Evolutionary conservation across 2,329 filamentous ascomycete species (phyloP).

Genomic region (Trichophyton equinum): DNA sequence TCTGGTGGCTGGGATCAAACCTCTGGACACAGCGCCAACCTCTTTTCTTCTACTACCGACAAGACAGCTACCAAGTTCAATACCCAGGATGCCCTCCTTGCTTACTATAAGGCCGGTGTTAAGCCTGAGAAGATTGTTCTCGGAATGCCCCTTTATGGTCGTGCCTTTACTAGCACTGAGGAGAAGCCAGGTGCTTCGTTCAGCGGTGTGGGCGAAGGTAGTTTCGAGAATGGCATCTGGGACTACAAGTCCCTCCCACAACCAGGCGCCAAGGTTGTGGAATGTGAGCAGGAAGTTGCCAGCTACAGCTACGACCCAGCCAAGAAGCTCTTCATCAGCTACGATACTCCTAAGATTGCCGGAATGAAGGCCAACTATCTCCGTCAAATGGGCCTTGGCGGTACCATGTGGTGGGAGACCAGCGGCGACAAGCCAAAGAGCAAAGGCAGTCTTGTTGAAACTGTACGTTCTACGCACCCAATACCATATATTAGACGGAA

Average conservation of each 20-base stretch:
- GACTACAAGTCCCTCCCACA: slow-evolving; percentile 80
- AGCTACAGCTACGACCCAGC: slow-evolving; percentile 59
- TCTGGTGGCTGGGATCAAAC: slow-evolving; percentile 65
- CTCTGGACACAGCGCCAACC: slow-evolving; percentile 69
- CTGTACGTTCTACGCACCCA: slow-evolving; percentile 1
- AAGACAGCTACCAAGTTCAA: slow-evolving; percentile 64
- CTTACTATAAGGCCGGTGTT: slow-evolving; percentile 57
- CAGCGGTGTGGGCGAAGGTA: slow-evolving; percentile 61
- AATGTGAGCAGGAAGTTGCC: slow-evolving; percentile 51
- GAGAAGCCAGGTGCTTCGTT: slow-evolving; percentile 53
- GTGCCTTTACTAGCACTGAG: slow-evolving; percentile 66
- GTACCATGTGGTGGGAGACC: slow-evolving; percentile 96
- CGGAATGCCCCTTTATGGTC: slow-evolving; percentile 86
- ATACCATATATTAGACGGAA: no score
- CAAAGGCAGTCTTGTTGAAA: slow-evolving; percentile 8
- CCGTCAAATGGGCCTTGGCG: slow-evolving; percentile 54
- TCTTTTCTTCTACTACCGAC: slow-evolving; percentile 48
- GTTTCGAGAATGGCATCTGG: slow-evolving; percentile 73
- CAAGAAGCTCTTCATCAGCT: slow-evolving; percentile 55
- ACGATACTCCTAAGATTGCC: slow-evolving; percentile 59
- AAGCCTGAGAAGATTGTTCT: slow-evolving; percentile 62
- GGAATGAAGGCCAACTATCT: slow-evolving; percentile 61
- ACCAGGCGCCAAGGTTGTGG: slow-evolving; percentile 47
- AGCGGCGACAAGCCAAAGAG: slow-evolving; percentile 47
- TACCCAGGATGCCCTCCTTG: slow-evolving; percentile 55